phyloP scores from a whole-genome alignment of 2,329 filamentous ascomycete genomes.

The Geosmithia putterillii region DNA sequence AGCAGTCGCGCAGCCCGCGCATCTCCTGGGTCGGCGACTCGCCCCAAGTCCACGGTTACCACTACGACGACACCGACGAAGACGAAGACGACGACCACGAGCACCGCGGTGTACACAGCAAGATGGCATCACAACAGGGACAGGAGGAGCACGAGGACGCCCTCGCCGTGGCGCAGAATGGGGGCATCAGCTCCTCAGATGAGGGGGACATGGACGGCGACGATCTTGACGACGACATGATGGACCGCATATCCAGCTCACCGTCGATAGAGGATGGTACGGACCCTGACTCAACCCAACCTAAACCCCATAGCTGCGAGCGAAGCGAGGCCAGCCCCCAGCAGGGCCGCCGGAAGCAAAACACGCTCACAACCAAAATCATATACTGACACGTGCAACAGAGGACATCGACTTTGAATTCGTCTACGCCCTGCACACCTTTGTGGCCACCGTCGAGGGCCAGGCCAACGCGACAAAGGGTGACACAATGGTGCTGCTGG shows the following conservation, averaged over 20 bases:
- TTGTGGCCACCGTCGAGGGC: constrained; percentile 93
- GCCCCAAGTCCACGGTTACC: constrained; percentile 1
- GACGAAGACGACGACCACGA: constrained; percentile 5
- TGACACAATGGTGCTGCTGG: constrained; percentile 94
- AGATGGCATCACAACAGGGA: constrained; percentile 20
- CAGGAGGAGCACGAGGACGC: constrained; percentile 36
- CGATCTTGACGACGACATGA: constrained; percentile 79
- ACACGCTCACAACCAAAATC: constrained; percentile 24
- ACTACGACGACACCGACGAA: neutral
- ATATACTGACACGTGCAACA: constrained; percentile 42
- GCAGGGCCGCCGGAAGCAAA: neutral
- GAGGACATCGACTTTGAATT: constrained; percentile 99
- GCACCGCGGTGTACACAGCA: constrained; percentile 6
- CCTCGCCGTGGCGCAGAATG: constrained; percentile 50
- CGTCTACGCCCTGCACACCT: constrained; percentile 95
- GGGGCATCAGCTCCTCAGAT: constrained; percentile 39
- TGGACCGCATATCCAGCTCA: constrained; percentile 98
- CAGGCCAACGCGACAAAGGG: constrained; percentile 98
- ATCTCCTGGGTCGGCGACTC: constrained; percentile 37
- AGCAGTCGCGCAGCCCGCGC: constrained; percentile 52
- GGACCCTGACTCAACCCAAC: constrained; percentile 36
- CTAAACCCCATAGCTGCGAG: neutral
- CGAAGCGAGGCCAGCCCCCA: too few relatives aligned
- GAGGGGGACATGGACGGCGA: constrained; percentile 61
- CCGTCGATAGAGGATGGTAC: constrained; percentile 98